Evolutionary conservation across 192 early-diverging fungal genomes (phyloP), one percentile per base, ranked within the genome.

Genomic region (Phlyctochytrium planicorne): DNA sequence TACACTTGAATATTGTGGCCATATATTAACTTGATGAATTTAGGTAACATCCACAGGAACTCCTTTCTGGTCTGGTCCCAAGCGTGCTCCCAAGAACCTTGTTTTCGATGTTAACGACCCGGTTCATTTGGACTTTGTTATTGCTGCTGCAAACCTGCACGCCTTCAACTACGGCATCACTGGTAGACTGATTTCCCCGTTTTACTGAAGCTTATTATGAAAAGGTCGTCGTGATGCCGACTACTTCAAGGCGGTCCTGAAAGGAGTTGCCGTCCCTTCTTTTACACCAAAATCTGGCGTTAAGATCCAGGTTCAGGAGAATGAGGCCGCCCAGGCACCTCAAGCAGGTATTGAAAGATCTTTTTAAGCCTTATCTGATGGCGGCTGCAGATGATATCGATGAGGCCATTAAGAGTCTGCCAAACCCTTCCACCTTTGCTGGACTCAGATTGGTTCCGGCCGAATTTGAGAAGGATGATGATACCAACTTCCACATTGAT

Each of bases 391-490:
- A 52, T 33, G 40, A 52, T 50, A 24, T 60, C 35, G 87, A 94
- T 53, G 74, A 74, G 17, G 60, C 96, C 57, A 76, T 91, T 35
- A 71, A 82, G 34, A 70, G 80, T 2, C 74, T 99, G 17, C 96
- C 96, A 2, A 74, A 84, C 20, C 90, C 93, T 2, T 83, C 91
- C n/a, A 82, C 80, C 32, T 75, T 96, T 66, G 91, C 91, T 24
- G 91, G 92, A 36, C 86, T 92, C 74, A 90, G 93, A 59, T 83
- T 99, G 59, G 84, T 78, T 36, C 94, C 96, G 25, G 90, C 88
- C 14, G 96, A 98, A 63, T 99, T 99, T 77, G 97, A 99, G 75
- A 99, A 99, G 86, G 97, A 99, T 75, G 97, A 99, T 74, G 97
- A 99, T 69, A 90, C 87, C 75, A 99, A 99, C 84, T 96, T 94